Percentiles rank a stretch among this genome's conserved stretches.
Conservation (phyloP, 2,329 filamentous ascomycete species). For the Fusarium foetens region DNA sequence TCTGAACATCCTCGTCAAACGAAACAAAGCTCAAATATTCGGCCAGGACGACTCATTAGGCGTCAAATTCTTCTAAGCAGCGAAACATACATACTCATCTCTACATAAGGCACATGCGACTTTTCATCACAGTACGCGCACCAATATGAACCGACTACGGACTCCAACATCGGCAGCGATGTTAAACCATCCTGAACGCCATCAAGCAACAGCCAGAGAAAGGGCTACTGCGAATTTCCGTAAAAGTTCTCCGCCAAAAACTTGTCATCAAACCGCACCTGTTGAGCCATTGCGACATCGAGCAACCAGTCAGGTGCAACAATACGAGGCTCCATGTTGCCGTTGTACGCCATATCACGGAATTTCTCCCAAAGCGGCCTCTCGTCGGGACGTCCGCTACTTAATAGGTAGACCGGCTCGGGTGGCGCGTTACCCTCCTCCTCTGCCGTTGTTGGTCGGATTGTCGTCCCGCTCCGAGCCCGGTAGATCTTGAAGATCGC, state of each 20-base stretch:
- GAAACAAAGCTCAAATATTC: conserved; percentile 93
- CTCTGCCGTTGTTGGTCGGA: conserved; percentile 71
- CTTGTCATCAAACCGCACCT: conserved; percentile 73
- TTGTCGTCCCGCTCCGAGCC: conserved; percentile 75
- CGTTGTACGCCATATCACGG: conserved; percentile 78
- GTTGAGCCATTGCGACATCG: conserved; percentile 88
- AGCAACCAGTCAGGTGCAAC: conserved; percentile 91
- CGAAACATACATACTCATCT: conserved; percentile 26
- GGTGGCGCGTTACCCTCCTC: conserved; percentile 69
- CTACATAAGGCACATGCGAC: conserved; percentile 29
- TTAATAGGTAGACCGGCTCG: conserved; percentile 86
- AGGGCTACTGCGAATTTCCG: conserved; percentile 33
- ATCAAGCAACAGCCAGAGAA: conserved; percentile 17
- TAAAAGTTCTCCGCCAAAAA: conserved; percentile 65
- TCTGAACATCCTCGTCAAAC: conserved; percentile 83
- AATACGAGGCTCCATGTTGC: conserved; percentile 82
- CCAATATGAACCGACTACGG: conserved; percentile 10
- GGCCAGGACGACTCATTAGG: conserved; percentile 87
- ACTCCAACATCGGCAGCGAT: conserved; percentile 16
- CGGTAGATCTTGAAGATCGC: conserved; percentile 83
- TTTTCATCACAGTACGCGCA: conserved; percentile 5
- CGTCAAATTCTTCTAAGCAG: conserved; percentile 90
- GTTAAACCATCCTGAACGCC: conserved; percentile 35
- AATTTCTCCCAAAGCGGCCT: conserved; percentile 83
- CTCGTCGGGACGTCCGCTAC: conserved; percentile 73